Conservation (phyloP, 805 yeast species). For the Komagataella pseudopastoris region DNA sequence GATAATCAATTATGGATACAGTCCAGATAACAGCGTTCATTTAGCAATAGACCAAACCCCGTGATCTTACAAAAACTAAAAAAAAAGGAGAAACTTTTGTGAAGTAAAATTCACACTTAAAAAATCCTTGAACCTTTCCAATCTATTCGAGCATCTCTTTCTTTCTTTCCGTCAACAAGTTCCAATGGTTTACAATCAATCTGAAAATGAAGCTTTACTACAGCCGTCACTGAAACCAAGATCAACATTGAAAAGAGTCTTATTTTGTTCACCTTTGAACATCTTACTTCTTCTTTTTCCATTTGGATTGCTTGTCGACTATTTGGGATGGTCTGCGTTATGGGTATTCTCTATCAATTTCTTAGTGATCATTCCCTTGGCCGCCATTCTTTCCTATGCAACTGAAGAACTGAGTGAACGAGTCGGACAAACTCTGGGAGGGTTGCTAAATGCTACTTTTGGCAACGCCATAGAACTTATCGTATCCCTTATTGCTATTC, state of each 20-base stretch:
- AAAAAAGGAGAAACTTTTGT: no score
- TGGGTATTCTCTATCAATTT: slow-evolving; percentile 64
- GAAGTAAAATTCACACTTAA: no score
- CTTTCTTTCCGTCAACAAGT: no score
- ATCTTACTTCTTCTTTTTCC: slow-evolving; percentile 77
- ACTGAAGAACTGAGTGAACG: slow-evolving; percentile 85
- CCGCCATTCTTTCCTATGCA: slow-evolving; percentile 79
- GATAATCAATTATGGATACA: no score
- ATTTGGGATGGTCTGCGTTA: slow-evolving; percentile 36
- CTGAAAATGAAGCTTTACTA: background rate
- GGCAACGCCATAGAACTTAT: slow-evolving; percentile 97
- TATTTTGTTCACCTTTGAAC: slow-evolving; percentile 26
- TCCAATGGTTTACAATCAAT: background rate
- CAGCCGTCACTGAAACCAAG: background rate
- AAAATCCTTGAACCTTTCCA: no score
- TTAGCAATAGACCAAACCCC: no score
- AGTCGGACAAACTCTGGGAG: slow-evolving; percentile 89
- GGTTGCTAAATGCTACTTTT: slow-evolving; percentile 88
- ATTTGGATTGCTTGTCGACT: slow-evolving; percentile 67
- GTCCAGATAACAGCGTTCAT: no score
- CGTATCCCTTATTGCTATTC: slow-evolving; percentile 82
- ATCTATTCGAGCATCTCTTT: background rate
- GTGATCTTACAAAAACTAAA: no score
- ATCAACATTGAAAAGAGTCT: background rate
- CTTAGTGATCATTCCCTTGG: slow-evolving; percentile 84